These are phyloP conservation scores for Fusarium mangiferae DNA, from an alignment of 2,329 filamentous ascomycete genomes.

Conservation along the genomic window DNA sequence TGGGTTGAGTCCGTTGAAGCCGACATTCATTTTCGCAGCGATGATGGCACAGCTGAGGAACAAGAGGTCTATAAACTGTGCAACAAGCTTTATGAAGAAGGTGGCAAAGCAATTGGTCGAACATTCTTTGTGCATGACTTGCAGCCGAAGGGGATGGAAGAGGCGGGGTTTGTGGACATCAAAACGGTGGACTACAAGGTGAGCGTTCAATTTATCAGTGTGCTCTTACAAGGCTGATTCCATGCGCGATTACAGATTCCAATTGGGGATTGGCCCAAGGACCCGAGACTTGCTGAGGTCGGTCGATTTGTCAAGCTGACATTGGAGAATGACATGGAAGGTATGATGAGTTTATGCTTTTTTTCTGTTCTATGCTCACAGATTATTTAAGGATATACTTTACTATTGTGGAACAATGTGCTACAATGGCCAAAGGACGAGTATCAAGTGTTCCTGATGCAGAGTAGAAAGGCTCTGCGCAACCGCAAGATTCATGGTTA, in stretches of 20 bases:
- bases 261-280: slow-evolving; percentile 25
- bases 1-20: slow-evolving; percentile 25
- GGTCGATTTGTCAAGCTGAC: slow-evolving; percentile 14
- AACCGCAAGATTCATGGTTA: slow-evolving; percentile 24
- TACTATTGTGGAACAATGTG: slow-evolving; percentile 14
- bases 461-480: slow-evolving; percentile 4
- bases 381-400: neutral
- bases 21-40: slow-evolving; percentile 20
- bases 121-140: slow-evolving; percentile 1
- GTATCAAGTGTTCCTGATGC: slow-evolving; percentile 19
- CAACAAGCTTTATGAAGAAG: neutral
- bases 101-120: neutral
- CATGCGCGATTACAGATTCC: neutral
- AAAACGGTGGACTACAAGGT: neutral
- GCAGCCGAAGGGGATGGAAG: neutral
- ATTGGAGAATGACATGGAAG: slow-evolving; percentile 38
- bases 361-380: neutral
- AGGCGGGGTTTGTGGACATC: neutral
- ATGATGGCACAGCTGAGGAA: slow-evolving; percentile 6
- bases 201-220: accelerated
- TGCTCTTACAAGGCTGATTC: neutral
- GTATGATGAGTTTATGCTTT: neutral
- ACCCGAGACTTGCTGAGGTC: slow-evolving; percentile 8
- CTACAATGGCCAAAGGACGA: slow-evolving; percentile 24
- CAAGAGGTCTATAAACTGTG: neutral